Base-by-base conservation (phyloP, 75 land plant species). In the Cunninghamia lanceolata region DNA sequence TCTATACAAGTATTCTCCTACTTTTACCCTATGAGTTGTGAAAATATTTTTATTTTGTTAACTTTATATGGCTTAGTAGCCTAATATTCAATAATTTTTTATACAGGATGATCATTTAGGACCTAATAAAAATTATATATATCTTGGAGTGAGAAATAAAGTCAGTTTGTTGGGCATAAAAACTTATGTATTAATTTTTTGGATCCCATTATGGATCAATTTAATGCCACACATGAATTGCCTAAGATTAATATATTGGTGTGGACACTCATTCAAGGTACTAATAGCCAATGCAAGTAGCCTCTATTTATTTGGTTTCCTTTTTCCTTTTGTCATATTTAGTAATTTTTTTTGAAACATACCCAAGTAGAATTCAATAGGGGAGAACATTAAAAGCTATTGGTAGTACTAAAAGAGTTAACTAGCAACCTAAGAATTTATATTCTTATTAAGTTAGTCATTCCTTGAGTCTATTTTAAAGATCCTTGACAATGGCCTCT, bases 71-170 rank as follows among this genome's bases (percentile, higher is more conserved):
- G 76, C 76, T 73, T 73, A 73, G 35, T 73, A 73, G 32, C 76
- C 76, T 73, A 73, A 73, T 73, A 73, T 73, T 73, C 36, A 73
- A 36, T 73, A 35, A 73, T 73, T 73, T 70, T 32, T 73, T 35
- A 13, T 73, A 73, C 52, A 9, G 52, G 76, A 32, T 32, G 38
- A 73, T 11, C 76, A 73, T 73, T 35, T 2, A 15, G 35, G 76
- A 34, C 38, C n/a, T 73, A 36, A 73, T 35, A 14, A 34, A 73
- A 73, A 34, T 35, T 73, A 13, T 32, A 73, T 3, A 73, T 73
- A 73, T 73, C 35, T 73, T 15, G 25, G 11, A 13, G 3, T 32
- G 76, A 7, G 32, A 9, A 0, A 73, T 34, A 35, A 73, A 36
- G 36, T 73, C 76, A 73, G 76, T 73, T 36, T 32, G 35, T 34